Evolutionary conservation across 164 flowering plant genomes (phyloP).

Genomic region (Dillenia turbinata): DNA sequence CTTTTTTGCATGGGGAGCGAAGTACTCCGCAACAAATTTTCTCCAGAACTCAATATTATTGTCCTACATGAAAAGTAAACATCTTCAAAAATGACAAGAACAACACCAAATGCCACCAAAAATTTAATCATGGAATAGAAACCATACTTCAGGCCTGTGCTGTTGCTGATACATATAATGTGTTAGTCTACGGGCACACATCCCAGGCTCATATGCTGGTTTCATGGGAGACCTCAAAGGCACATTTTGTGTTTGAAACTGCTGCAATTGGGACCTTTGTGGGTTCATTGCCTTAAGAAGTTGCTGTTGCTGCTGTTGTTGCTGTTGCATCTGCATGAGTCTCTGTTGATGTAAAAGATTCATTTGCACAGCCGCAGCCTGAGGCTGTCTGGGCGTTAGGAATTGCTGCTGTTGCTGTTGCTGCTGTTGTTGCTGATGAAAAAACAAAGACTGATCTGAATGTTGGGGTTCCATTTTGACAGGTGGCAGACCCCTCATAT

Average conservation of each 20-base stretch:
- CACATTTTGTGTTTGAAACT: constrained; percentile 62
- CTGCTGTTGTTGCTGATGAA: constrained; percentile 80
- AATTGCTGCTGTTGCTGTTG: constrained; percentile 46
- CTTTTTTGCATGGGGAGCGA: constrained; percentile 95
- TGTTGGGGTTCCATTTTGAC: constrained; percentile 84
- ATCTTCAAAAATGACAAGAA: constrained; percentile 7
- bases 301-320: constrained; percentile 47
- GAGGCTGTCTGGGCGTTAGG: constrained; percentile 74
- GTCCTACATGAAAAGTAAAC: constrained; percentile 45
- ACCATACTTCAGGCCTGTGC: constrained; percentile 79
- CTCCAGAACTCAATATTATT: constrained; percentile 98
- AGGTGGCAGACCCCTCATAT: constrained; percentile 49
- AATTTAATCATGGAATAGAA: not conserved
- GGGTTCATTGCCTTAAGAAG: constrained; percentile 65
- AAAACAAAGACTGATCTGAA: constrained; percentile 62
- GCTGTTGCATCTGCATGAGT: constrained; percentile 50
- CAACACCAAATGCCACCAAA: not conserved
- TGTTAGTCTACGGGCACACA: constrained; percentile 83
- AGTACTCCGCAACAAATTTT: constrained; percentile 89
- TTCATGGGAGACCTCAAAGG: constrained; percentile 60
- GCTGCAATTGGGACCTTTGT: constrained; percentile 61
- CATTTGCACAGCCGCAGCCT: constrained; percentile 70
- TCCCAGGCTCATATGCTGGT: constrained; percentile 86
- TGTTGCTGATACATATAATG: constrained; percentile 91
- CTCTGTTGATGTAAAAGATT: constrained; percentile 77